A percentile compares a stretch with the other conserved stretches of the same genome.
Evolutionary conservation across 192 early-diverging fungal species (phyloP).

Genomic region (Coemansia sp.): DNA sequence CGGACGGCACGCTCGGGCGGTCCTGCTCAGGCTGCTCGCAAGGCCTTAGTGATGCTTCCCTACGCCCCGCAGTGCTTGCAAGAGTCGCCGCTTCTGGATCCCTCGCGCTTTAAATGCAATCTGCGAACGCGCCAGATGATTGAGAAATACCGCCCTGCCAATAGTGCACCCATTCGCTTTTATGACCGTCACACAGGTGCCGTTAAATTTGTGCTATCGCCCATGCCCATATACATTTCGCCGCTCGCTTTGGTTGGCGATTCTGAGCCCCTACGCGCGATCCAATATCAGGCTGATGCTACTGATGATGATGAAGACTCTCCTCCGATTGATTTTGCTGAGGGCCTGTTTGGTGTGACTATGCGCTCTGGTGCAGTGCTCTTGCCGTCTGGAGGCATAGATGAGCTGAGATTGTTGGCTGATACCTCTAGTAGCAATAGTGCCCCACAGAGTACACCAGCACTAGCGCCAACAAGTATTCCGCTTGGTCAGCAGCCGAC

Average conservation of each 20-base stretch:
- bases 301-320: background rate
- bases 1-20: constrained; percentile 47
- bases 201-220: constrained; percentile 45
- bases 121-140: constrained; percentile 44
- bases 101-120: constrained; percentile 48
- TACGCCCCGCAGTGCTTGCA: constrained; percentile 48
- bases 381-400: constrained; percentile 30
- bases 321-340: background rate
- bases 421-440: background rate
- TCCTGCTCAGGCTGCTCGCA: constrained; percentile 46
- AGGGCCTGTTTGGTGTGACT: background rate
- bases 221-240: constrained; percentile 20
- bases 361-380: constrained; percentile 30
- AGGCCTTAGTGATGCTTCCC: constrained; percentile 43
- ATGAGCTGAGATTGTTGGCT: constrained; percentile 18
- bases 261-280: background rate
- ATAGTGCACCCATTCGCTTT: constrained; percentile 41
- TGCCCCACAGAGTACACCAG: background rate
- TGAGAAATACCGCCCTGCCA: constrained; percentile 39
- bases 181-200: constrained; percentile 40
- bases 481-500: background rate
- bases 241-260: background rate
- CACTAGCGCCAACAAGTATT: constrained; percentile 1
- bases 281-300: background rate
- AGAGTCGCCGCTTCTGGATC: constrained; percentile 47